Percentiles rank a stretch among this genome's conserved stretches.
These are phyloP conservation scores for Alternaria longipes DNA, from an alignment of 2,329 filamentous ascomycete species.

Conservation along the genomic window DNA sequence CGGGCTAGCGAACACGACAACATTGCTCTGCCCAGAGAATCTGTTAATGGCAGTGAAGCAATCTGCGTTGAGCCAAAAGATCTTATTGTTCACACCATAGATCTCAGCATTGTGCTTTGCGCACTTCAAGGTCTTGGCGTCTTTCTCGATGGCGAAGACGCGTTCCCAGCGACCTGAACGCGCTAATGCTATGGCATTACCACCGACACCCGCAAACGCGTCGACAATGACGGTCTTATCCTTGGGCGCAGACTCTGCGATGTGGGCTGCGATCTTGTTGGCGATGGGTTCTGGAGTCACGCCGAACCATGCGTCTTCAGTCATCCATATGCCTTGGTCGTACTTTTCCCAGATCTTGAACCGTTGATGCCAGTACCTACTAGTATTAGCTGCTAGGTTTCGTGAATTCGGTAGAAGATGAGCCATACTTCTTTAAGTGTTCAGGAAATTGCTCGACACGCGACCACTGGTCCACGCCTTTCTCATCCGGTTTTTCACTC, in stretches of 20 bases:
- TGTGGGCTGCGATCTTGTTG: conserved; percentile 74
- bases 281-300: conserved; percentile 88
- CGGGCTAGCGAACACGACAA: conserved; percentile 74
- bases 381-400: neutral
- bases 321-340: conserved; percentile 88
- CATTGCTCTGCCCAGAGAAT: conserved; percentile 61
- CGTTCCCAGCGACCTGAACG: conserved; percentile 79
- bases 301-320: conserved; percentile 94
- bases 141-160: conserved; percentile 88
- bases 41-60: conserved; percentile 77
- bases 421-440: conserved; percentile 81
- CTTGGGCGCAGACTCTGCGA: conserved; percentile 64
- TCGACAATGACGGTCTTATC: conserved; percentile 78
- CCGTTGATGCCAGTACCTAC: conserved; percentile 88
- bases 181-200: conserved; percentile 95
- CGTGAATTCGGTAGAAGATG: neutral
- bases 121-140: conserved; percentile 81
- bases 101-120: conserved; percentile 90
- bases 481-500: conserved; percentile 35
- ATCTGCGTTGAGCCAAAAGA: conserved; percentile 88
- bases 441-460: conserved; percentile 75
- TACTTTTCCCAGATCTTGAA: conserved; percentile 88
- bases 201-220: conserved; percentile 89
- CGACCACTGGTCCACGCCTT: conserved; percentile 73
- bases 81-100: conserved; percentile 79